These are phyloP conservation scores for Eucalyptus caleyi DNA, from an alignment of 345 rosid species.

Conservation along the genomic window DNA sequence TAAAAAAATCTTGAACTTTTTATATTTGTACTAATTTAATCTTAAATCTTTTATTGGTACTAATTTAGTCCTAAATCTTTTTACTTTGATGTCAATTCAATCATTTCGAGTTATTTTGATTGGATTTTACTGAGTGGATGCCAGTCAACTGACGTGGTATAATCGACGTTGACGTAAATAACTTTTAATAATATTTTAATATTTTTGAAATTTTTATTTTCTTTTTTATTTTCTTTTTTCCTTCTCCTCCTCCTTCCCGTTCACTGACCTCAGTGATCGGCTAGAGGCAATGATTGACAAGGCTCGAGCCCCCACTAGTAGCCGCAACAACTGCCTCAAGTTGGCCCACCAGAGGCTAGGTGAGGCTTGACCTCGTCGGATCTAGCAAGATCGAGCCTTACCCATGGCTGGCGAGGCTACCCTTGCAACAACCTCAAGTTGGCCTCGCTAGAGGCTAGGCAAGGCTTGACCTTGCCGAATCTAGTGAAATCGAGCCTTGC, in stretches of 20 bases:
- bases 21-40: accelerated
- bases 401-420: accelerated
- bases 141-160: accelerated
- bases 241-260: accelerated
- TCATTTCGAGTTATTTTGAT: accelerated
- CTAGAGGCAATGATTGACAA: accelerated
- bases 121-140: accelerated
- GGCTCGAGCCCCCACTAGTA: accelerated
- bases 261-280: accelerated
- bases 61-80: no score
- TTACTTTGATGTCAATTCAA: accelerated
- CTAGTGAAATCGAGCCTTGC: accelerated
- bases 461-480: accelerated
- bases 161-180: accelerated
- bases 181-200: no score
- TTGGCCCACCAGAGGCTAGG: accelerated
- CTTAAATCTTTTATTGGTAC: accelerated
- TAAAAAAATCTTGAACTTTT: no score
- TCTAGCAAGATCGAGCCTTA: no score
- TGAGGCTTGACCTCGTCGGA: accelerated
- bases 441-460: accelerated
- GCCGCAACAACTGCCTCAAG: accelerated
- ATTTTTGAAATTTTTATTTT: accelerated
- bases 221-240: accelerated
- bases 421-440: accelerated